Evolutionary conservation across 352 stramenopile genomes (phyloP).

Genomic region (Peronospora tabacina): DNA sequence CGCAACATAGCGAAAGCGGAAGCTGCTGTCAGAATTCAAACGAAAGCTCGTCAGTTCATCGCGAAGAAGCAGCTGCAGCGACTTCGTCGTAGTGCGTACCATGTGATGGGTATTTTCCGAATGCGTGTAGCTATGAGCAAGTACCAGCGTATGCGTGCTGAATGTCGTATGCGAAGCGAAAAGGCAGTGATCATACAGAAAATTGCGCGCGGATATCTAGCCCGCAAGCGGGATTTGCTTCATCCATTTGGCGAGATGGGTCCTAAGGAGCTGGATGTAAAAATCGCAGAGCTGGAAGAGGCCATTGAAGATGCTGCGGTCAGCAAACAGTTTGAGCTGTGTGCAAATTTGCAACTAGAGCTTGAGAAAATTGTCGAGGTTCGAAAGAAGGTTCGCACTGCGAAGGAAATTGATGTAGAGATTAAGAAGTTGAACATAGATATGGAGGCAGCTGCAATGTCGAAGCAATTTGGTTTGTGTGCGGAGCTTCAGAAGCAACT

Average conservation of each 20-base stretch:
- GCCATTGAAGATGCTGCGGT: conserved; percentile 70
- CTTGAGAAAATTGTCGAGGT: conserved; percentile 74
- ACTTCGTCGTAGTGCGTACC: conserved; percentile 53
- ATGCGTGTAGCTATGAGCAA: conserved; percentile 56
- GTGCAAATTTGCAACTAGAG: conserved; percentile 75
- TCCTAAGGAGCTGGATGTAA: conserved; percentile 67
- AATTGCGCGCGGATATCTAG: conserved; percentile 55
- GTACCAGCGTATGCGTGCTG: conserved; percentile 43
- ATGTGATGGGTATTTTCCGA: conserved; percentile 47
- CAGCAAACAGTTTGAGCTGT: conserved; percentile 83
- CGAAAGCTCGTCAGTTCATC: conserved; percentile 58
- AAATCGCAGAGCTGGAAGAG: conserved; percentile 68
- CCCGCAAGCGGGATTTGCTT: conserved; percentile 69
- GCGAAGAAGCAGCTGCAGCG: conserved; percentile 45
- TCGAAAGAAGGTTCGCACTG: conserved; percentile 77
- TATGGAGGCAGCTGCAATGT: conserved; percentile 64
- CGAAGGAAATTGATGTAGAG: conserved; percentile 78
- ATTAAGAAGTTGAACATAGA: conserved; percentile 68
- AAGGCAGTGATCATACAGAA: conserved; percentile 70
- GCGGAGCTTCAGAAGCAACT: conserved; percentile 76
- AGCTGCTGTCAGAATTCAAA: conserved; percentile 61
- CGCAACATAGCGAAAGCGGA: conserved; percentile 58
- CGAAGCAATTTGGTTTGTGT: conserved; percentile 79
- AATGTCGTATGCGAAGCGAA: conserved; percentile 43
- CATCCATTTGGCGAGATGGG: conserved; percentile 69